Evolutionary conservation across 139 green algal genomes (phyloP), one percentile per base, ranked within the genome.

Genomic region (Volvox reticuliferus): DNA sequence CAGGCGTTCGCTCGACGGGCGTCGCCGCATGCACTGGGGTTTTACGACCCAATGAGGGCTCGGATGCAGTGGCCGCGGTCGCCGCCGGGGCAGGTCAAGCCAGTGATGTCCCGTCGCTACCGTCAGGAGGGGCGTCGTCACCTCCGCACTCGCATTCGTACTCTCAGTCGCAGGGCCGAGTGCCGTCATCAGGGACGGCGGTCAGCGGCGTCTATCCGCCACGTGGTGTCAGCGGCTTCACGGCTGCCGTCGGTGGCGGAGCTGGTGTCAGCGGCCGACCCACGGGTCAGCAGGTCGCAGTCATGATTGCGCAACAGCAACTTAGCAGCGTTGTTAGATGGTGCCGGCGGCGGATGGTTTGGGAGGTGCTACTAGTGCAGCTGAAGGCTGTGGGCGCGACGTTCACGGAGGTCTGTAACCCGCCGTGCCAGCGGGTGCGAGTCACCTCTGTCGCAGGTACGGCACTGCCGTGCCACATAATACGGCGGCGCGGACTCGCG

Each of bases 331-430:
- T 91, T 18, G 86, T 91, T 12, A 61, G 35, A 16, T 91, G 91
- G 91, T 91, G 91, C 85, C 85, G 79, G 50, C n/a, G 36, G 32
- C 91, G 68, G 1, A 92, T 92, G 82, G 80, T 86, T 33, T 92
- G 89, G 89, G 89, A 92, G 89, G 68, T 80, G 73, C 82, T 93
- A 68, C 78, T 88, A 30, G 67, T 81, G 69, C 90, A 93, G 75
- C 77, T 91, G 30, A 18, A 21, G 83, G 78, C 85, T 16, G 55
- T 93, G 19, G 68, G 77, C 13, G 86, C 80, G 79, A 24, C 65
- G 0, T 90, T 78, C 21, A 61, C 28, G 30, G 86, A 84, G 86
- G 36, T 71, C 33, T 50, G 65, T 36, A 33, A 81, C 67, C 36
- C 85, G 69, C 71, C 85, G 0, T 83, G 85, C 85, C 35, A 61